Percentiles rank a stretch among this genome's conserved stretches.
Conservation (phyloP, 108 stramenopile genomes). For the Seminavis robusta region DNA sequence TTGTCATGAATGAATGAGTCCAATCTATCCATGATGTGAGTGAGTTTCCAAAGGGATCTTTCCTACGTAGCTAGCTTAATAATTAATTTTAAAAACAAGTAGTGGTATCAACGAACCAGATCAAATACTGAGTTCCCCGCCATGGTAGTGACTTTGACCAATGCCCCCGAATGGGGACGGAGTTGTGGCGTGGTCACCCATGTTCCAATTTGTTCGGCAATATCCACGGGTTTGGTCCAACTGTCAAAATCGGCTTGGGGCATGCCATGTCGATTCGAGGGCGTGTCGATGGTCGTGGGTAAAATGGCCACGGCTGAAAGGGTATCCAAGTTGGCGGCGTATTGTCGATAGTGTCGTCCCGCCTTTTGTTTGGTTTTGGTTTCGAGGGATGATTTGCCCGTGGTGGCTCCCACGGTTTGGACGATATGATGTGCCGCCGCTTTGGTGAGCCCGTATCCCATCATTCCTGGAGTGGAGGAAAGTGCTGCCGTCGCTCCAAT, state of each 20-base stretch:
- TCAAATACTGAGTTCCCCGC: slow-evolving; percentile 2
- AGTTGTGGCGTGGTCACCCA: slow-evolving; percentile 61
- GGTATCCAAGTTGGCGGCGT: slow-evolving; percentile 21
- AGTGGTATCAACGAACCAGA: slow-evolving; percentile 2
- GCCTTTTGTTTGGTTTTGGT: slow-evolving; percentile 35
- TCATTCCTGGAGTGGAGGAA: slow-evolving; percentile 66
- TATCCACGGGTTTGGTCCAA: slow-evolving; percentile 70
- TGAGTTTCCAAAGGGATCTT: too few species aligned
- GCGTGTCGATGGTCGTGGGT: slow-evolving; percentile 78
- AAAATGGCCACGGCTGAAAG: slow-evolving; percentile 58
- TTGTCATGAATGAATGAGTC: too few species aligned
- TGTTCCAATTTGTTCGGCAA: slow-evolving; percentile 72
- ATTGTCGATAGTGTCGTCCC: slow-evolving; percentile 15
- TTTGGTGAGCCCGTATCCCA: slow-evolving; percentile 67
- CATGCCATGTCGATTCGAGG: slow-evolving; percentile 63
- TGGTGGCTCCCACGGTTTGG: slow-evolving; percentile 55
- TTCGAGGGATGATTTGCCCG: slow-evolving; percentile 26
- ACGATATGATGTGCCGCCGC: slow-evolving; percentile 63
- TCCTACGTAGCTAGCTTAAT: too few species aligned
- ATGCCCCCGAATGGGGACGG: slow-evolving; percentile 75
- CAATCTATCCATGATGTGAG: too few species aligned
- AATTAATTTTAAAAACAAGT: too few species aligned
- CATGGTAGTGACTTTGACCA: slow-evolving; percentile 68
- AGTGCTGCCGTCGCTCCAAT: slow-evolving; percentile 69
- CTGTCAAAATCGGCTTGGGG: slow-evolving; percentile 32